Evolutionary conservation across 345 rosid species (phyloP), one percentile per base, ranked within the genome.

Genomic region (Ceriops zippeliana): DNA sequence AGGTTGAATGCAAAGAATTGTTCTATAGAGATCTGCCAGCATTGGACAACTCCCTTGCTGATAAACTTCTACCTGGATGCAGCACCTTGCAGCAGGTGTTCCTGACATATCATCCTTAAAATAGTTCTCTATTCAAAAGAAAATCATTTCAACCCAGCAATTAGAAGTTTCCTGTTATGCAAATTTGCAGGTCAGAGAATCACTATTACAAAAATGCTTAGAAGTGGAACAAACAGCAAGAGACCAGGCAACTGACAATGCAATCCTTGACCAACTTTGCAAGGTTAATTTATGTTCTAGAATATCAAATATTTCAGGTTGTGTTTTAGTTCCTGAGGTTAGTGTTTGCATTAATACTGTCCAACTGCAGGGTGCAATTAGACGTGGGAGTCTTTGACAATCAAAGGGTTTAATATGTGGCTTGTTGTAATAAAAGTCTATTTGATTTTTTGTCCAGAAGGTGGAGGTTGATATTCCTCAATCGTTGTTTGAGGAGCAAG

Each of bases 201-300:
- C 83, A 21, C 67, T 93, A 68, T 64, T 82, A 76, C 82, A 87
- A 80, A 91, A 79, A 77, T 93, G 89, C 80, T 84, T 63, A 70
- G 96, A 91, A 72, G 76, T 88, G 76, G 97, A 88, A 79, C 82
- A 85, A 76, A 80, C 81, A 38, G 96, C 96, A 3, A 89, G 69
- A 83, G 97, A 93, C 52, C 96, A 89, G 76, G 98, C 98, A 58
- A 86, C 97, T 3, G 99, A 93, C 78, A 91, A 91, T 73, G 96
- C 97, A 30, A 85, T 93, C 76, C 86, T 93, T 26, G 96, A 93
- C 26, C 96, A 88, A 84, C 86, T 93, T 63, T 74, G 84, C 77
- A 86, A 89, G 96, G 98, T 69, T 71, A 42, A 58, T 54, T 66
- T 42, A 32, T 37, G 4, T 54, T 68, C 66, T 71, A 60, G 52